Conservation (phyloP, 2,329 filamentous ascomycete species). For the Fusarium mundagurra region DNA sequence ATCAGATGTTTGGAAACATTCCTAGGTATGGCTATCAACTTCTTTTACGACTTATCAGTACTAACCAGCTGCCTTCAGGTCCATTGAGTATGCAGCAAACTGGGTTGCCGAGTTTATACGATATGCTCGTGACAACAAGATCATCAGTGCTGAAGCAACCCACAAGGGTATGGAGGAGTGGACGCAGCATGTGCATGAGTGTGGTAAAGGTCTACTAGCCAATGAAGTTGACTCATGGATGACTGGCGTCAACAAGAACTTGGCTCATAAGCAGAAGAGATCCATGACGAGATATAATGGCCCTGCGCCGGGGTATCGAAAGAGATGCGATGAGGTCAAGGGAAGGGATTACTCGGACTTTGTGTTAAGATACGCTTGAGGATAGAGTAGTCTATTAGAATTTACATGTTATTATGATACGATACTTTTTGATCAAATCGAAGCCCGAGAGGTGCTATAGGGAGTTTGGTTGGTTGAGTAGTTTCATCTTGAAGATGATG, state of each 20-base stretch:
- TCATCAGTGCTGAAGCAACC: conserved; percentile 53
- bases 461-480: too few relatives aligned
- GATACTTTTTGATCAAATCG: rapidly evolving
- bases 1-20: conserved; percentile 56
- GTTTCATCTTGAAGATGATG: too few relatives aligned
- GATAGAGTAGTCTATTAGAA: rapidly evolving
- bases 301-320: conserved; percentile 54
- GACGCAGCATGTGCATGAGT: conserved; percentile 60
- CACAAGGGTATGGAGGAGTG: conserved; percentile 52
- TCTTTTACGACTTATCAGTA: rapidly evolving
- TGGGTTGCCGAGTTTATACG: conserved; percentile 50
- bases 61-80: not conserved
- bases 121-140: conserved; percentile 44
- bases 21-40: conserved; percentile 40
- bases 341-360: conserved; percentile 37
- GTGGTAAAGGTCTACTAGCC: conserved; percentile 54
- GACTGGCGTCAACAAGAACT: conserved; percentile 64
- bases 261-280: conserved; percentile 56
- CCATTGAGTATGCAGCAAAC: conserved; percentile 54
- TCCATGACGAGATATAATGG: conserved; percentile 59
- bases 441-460: not conserved
- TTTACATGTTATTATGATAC: not conserved
- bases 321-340: conserved; percentile 48
- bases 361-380: not conserved
- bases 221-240: conserved; percentile 59